These are phyloP conservation scores for Alopecurus myosuroides DNA, from an alignment of 176 grass and related monocot species.

Conservation along the genomic window DNA sequence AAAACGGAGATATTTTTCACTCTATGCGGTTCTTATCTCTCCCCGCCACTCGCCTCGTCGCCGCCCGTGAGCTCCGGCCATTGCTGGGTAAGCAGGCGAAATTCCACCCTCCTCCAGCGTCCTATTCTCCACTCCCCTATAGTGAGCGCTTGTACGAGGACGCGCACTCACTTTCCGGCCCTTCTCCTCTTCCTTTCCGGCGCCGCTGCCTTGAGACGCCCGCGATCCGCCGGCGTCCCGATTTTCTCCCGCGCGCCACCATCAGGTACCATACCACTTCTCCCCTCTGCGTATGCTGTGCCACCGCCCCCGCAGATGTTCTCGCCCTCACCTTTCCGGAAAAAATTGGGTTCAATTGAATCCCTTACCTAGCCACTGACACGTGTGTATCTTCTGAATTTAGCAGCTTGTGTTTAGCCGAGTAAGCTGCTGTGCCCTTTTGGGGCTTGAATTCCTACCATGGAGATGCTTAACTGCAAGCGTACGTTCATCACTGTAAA, in stretches of 20 bases:
- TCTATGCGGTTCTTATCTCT: neutral
- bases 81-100: neutral
- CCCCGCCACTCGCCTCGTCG: neutral
- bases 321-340: neutral
- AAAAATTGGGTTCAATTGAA: neutral
- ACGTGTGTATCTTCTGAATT: neutral
- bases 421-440: neutral
- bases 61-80: neutral
- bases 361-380: neutral
- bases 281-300: neutral
- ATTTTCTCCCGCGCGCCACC: neutral
- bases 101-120: neutral
- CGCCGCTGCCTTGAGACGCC: neutral
- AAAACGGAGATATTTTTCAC: neutral
- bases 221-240: neutral
- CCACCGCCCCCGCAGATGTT: neutral
- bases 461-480: constrained; percentile 34
- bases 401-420: neutral
- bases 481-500: neutral
- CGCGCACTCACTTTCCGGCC: neutral
- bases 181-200: neutral
- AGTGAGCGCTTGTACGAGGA: neutral
- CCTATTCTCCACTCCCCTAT: neutral
- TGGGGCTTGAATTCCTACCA: neutral
- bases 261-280: neutral